Base-by-base conservation (phyloP, 2,329 filamentous ascomycete genomes). In the Botrytis medusae region DNA sequence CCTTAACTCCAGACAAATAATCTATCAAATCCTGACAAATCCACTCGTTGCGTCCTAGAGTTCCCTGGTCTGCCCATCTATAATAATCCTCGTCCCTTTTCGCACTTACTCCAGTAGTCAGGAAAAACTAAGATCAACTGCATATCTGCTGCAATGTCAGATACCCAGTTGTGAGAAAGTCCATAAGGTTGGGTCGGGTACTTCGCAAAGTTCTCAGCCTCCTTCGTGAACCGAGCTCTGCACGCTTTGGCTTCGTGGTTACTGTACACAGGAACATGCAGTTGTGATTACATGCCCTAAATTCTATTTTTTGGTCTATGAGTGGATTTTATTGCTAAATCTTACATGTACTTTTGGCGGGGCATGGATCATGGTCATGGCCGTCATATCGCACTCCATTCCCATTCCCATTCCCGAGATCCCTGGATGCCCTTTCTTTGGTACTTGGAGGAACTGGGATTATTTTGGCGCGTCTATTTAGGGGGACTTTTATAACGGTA, bases 21-120 rank as follows among this genome's bases (percentile, higher is more conserved):
- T 40, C 32, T n/a, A 46, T 46, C 57, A 42, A 40, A 72, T 72
- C 69, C 69, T 72, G 69, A 72, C 61, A 72, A 72, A 72, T 59
- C 70, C 59, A 25, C 32, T 34, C 34, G 18, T n/a, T 18, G 29
- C 29, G 14, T 48, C 29, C 29, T 32, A 34, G n/a, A 16, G 54
- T 25, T 34, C 61, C 44, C 42, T 34, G 20, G 34, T 32, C 20
- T 37, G 48, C 48, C 48, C 25, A 65, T 48, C 18, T 34, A 57
- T 14, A 37, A 18, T 40, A 37, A 22, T 62, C 57, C n/a, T n/a
- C 29, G 40, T 63, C 29, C 34, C 20, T 61, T 34, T 59, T 61
- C n/a, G 18, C 22, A n/a, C n/a, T 34, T 32, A 25, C n/a, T 29
- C 44, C 3, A 62, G 25, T 40, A 14, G 29, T 32, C 10, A 22